A percentile compares a stretch with the other conserved stretches of the same genome.
Conservation (phyloP, 257 asterid genomes). For the Capsicum rhomboideum region DNA sequence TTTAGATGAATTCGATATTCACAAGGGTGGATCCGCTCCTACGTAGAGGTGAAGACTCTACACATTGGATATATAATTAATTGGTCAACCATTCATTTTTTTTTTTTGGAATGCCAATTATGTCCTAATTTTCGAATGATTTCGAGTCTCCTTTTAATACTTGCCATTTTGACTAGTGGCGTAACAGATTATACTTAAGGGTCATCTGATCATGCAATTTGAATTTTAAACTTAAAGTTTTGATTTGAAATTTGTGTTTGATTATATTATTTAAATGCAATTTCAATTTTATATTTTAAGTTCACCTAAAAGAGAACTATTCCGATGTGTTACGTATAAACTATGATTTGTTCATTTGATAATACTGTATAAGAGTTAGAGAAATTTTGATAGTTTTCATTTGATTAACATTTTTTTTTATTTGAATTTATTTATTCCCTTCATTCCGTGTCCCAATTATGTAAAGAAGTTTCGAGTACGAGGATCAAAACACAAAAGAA, state of each 20-base stretch:
- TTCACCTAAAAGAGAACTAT: not conserved
- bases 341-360: too few species aligned
- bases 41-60: not conserved
- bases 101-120: not conserved
- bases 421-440: too few species aligned
- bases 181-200: not conserved
- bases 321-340: too few species aligned
- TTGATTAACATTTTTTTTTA: too few species aligned
- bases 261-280: not conserved
- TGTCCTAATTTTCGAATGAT: not conserved
- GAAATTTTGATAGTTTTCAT: too few species aligned
- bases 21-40: too few species aligned
- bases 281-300: not conserved
- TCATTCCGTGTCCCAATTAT: too few species aligned
- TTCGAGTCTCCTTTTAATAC: not conserved
- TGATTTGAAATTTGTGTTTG: not conserved
- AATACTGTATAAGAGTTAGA: too few species aligned
- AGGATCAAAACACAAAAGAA: too few species aligned
- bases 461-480: too few species aligned
- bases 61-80: not conserved
- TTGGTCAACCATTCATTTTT: not conserved
- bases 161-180: not conserved
- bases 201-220: not conserved
- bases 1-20: not conserved
- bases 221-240: not conserved